Base-by-base conservation (phyloP, 768 basidiomycete genomes). In the Lactifluus subvellereus region DNA sequence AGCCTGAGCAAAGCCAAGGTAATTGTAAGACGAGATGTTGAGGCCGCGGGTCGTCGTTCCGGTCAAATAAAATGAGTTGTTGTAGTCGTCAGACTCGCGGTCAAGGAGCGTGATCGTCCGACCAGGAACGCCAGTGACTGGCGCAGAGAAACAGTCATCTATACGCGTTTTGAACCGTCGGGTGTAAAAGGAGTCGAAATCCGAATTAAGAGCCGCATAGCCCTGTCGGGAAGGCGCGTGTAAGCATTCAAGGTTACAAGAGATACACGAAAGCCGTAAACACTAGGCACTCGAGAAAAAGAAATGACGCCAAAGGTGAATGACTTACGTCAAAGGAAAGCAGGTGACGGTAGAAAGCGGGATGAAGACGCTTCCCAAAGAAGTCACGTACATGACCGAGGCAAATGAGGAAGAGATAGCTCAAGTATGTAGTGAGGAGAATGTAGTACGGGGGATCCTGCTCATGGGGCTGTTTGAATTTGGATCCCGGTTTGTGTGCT, bases 101-200 rank as follows among this genome's bases (percentile, higher is more conserved):
- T 98, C 93, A 54, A 93, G 82, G 60, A 90, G 80, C 49, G 86
- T 74, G 71, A 97, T 91, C 30, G 95, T 95, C 53, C 97, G 92
- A 5, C 95, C 96, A 4, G 97, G 92, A 35, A 98, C 96, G 38
- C 94, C 93, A 0, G 96, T 97, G 57, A 91, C 84, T 16, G 96
- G 96, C 61, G 91, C 85, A 1, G 87, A 84, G 77, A 98, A 98
- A 71, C 94, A 96, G 72, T 98, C 94, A 70, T 97, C 94, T 77
- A 98, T 87, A 59, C 96, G 92, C 11, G 82, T 80, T 74, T 98
- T 98, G 67, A 98, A 84, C 4, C 95, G 88, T 55, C 96, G 92
- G 63, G 95, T 96, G 80, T 98, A 98, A 78, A 98, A 99, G 6
- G 97, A 98, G 74, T 98, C 96, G 68, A 98, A 98, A 74, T 98